Conservation (phyloP, 2,329 filamentous ascomycete species). For the Pseudopithomyces maydicus region DNA sequence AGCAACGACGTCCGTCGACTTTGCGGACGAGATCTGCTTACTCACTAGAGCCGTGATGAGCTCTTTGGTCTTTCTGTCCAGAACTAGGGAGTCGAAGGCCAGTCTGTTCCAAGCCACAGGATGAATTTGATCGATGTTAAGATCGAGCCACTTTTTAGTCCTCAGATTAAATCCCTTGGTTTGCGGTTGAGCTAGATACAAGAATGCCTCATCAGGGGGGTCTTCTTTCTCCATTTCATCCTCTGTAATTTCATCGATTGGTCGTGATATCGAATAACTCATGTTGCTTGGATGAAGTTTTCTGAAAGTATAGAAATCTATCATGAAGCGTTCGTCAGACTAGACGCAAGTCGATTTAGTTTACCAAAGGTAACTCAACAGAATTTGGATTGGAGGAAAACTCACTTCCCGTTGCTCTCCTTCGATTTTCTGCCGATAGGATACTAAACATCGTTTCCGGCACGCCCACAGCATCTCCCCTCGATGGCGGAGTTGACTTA, state of each 20-base stretch:
- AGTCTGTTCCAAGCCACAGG: slow-evolving; percentile 8
- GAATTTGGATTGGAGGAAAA: background rate
- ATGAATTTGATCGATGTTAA: slow-evolving; percentile 8
- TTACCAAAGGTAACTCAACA: background rate
- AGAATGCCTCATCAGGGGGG: slow-evolving; percentile 13
- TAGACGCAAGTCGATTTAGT: background rate
- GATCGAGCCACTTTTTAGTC: slow-evolving; percentile 16
- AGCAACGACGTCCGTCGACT: slow-evolving; percentile 49
- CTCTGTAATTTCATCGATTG: slow-evolving; percentile 2
- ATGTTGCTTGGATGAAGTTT: slow-evolving; percentile 11
- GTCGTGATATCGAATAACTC: background rate
- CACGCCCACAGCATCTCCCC: slow-evolving; percentile 17
- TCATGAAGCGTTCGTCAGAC: slow-evolving; percentile 17
- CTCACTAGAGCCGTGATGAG: slow-evolving; percentile 53
- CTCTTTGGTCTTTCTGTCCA: slow-evolving; percentile 57
- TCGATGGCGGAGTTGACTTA: slow-evolving; percentile 2
- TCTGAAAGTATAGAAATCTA: slow-evolving; percentile 14
- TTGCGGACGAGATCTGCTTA: slow-evolving; percentile 5
- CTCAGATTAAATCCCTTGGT: slow-evolving; percentile 16
- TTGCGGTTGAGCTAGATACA: slow-evolving; percentile 8
- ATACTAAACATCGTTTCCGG: slow-evolving; percentile 11
- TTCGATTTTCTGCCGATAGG: slow-evolving; percentile 8
- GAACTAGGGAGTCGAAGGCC: slow-evolving; percentile 32
- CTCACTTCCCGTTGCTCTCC: slow-evolving; percentile 4
- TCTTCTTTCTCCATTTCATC: slow-evolving; percentile 6